These are phyloP conservation scores for Nitzschia palea DNA, from an alignment of 108 stramenopile genomes.

Conservation along the genomic window DNA sequence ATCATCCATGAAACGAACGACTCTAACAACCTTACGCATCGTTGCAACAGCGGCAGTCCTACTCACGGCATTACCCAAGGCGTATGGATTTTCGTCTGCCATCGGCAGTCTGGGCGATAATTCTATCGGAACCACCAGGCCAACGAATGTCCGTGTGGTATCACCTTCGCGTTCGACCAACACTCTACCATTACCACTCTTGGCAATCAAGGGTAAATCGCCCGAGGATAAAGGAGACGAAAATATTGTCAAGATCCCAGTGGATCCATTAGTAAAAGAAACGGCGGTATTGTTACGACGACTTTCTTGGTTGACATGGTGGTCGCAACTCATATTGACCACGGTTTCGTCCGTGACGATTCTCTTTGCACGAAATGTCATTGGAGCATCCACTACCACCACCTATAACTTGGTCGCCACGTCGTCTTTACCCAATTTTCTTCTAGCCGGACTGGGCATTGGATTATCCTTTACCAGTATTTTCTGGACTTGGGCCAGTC, in stretches of 20 bases:
- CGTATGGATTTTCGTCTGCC: too few relatives aligned
- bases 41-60: too few relatives aligned
- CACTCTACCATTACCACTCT: too few relatives aligned
- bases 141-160: too few relatives aligned
- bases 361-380: conserved; percentile 74
- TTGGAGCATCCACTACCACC: conserved; percentile 9
- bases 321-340: conserved; percentile 84
- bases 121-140: too few relatives aligned
- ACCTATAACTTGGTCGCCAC: neutral
- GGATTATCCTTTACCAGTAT: conserved; percentile 49
- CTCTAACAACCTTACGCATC: too few relatives aligned
- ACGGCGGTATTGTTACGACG: conserved; percentile 44
- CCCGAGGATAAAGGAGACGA: too few relatives aligned
- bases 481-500: conserved; percentile 86
- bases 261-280: conserved; percentile 30
- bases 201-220: too few relatives aligned
- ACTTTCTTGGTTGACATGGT: conserved; percentile 83
- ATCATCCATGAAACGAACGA: too few relatives aligned
- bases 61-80: too few relatives aligned
- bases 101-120: too few relatives aligned
- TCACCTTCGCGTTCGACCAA: too few relatives aligned
- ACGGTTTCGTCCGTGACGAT: conserved; percentile 72
- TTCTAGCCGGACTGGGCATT: conserved; percentile 67
- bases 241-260: neutral
- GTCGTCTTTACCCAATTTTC: conserved; percentile 47